Conservation (phyloP, 1,284 basidiomycete genomes). For the Fomitopsis schrenkii region DNA sequence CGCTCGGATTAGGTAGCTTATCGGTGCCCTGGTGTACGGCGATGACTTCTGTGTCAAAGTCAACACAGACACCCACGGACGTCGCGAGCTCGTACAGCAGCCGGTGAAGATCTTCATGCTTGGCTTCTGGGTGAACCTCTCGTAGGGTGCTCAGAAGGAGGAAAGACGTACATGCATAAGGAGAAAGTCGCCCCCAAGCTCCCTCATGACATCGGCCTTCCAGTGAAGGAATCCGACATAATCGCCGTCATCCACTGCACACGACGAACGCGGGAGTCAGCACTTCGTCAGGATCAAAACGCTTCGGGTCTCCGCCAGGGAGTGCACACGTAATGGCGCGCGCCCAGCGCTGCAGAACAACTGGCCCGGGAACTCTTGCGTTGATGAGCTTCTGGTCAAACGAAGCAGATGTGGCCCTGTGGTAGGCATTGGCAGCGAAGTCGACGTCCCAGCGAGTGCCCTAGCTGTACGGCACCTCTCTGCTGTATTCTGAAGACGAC, state of each 20-base stretch:
- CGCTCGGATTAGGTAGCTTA: conserved; percentile 24
- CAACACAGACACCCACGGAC: conserved; percentile 36
- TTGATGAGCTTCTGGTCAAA: no score
- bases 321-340: neutral
- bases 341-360: neutral
- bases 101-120: conserved; percentile 44
- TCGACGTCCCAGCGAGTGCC: no score
- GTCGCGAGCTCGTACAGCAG: conserved; percentile 39
- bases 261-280: neutral
- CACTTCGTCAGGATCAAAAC: neutral
- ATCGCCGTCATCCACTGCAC: conserved; percentile 40
- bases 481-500: no score
- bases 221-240: conserved; percentile 44
- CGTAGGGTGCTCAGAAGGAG: neutral
- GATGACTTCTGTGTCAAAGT: conserved; percentile 34
- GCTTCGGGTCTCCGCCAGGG: neutral
- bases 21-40: conserved; percentile 21
- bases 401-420: no score
- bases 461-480: no score
- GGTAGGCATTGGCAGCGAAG: no score
- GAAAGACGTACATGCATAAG: conserved; percentile 27
- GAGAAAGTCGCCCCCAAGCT: conserved; percentile 50
- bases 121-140: neutral
- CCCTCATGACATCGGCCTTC: conserved; percentile 48
- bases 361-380: no score